A percentile compares a stretch with the other conserved stretches of the same genome.
These are phyloP conservation scores for Melanogaster broomeanus DNA, from an alignment of 768 basidiomycete genomes.

Conservation along the genomic window DNA sequence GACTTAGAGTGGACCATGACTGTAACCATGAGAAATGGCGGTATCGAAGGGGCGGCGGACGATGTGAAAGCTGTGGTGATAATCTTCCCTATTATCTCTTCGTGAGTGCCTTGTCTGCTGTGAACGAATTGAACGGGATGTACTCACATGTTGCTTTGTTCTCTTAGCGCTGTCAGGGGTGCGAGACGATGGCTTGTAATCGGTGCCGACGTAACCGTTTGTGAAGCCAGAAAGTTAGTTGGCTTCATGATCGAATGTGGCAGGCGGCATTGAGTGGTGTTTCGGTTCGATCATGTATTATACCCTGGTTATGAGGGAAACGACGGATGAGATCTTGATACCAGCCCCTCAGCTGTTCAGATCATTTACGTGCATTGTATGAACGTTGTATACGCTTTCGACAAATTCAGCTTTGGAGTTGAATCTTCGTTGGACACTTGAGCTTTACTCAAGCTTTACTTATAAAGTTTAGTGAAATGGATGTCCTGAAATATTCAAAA, in stretches of 20 bases:
- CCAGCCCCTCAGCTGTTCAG: too few species aligned
- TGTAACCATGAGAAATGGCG: slow-evolving; percentile 50
- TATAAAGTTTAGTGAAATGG: too few species aligned
- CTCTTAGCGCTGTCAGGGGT: slow-evolving; percentile 34
- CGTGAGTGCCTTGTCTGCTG: slow-evolving; percentile 37
- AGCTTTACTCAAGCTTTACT: too few species aligned
- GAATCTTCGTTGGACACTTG: neutral
- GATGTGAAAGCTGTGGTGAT: slow-evolving; percentile 48
- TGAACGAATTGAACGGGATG: neutral
- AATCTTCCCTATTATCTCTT: slow-evolving; percentile 46
- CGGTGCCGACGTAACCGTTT: slow-evolving; percentile 40
- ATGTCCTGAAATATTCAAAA: too few species aligned
- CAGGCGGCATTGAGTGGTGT: neutral
- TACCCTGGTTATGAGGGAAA: slow-evolving; percentile 11
- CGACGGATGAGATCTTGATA: slow-evolving; percentile 25
- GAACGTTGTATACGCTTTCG: neutral
- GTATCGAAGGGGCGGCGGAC: slow-evolving; percentile 42
- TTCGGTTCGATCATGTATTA: too few species aligned
- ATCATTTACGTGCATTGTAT: neutral
- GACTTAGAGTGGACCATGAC: slow-evolving; percentile 54
- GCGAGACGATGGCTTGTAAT: slow-evolving; percentile 37
- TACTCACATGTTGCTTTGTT: neutral
- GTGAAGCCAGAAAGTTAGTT: slow-evolving; percentile 22
- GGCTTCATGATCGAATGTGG: slow-evolving; percentile 26
- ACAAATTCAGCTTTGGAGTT: neutral